A percentile compares a stretch with the other conserved stretches of the same genome.
Conservation (phyloP, 306 rosid species). For the Cicer arietinum region DNA sequence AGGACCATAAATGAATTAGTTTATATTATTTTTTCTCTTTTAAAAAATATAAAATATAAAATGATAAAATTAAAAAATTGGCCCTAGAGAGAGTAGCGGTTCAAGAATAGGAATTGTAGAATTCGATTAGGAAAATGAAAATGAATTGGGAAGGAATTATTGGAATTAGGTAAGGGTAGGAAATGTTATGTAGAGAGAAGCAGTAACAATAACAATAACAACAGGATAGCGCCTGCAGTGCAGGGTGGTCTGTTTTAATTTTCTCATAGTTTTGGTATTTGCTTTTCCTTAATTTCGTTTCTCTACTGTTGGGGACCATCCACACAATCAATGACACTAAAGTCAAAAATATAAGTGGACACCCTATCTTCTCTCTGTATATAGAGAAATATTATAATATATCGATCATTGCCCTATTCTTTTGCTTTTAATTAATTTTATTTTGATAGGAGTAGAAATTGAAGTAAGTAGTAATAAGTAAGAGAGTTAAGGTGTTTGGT, state of each 20-base stretch:
- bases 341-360: conserved; percentile 56
- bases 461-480: background rate
- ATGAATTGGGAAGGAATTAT: too few species aligned
- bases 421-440: background rate
- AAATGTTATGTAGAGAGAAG: conserved; percentile 15
- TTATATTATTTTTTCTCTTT: too few species aligned
- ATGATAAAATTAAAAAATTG: too few species aligned
- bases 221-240: conserved; percentile 49
- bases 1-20: too few species aligned
- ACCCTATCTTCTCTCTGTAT: conserved; percentile 31
- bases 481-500: conserved; percentile 32
- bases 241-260: conserved; percentile 45
- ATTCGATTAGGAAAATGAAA: too few species aligned
- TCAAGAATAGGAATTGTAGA: too few species aligned
- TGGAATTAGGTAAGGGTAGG: conserved; percentile 5
- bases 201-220: background rate
- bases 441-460: background rate
- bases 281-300: conserved; percentile 28
- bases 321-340: conserved; percentile 59
- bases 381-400: too few species aligned
- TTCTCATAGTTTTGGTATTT: conserved; percentile 34
- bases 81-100: too few species aligned
- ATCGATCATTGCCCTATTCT: too few species aligned
- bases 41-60: too few species aligned
- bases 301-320: conserved; percentile 60